These are phyloP conservation scores for Neonectria punicea DNA, from an alignment of 2,329 filamentous ascomycete genomes.

Conservation along the genomic window DNA sequence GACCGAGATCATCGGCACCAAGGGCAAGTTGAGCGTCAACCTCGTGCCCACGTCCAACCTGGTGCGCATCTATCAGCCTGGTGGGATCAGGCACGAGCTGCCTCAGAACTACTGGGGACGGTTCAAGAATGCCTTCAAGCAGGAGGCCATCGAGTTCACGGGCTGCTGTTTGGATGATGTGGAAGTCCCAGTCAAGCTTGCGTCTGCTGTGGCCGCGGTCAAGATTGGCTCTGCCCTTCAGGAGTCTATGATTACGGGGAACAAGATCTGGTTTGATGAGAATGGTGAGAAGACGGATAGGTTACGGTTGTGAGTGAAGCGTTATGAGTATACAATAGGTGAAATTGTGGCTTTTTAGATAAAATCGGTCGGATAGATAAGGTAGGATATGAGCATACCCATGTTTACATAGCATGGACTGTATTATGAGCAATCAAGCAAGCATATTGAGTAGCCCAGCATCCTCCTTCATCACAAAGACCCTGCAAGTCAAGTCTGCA, in stretches of 20 bases:
- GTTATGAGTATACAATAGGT: background rate
- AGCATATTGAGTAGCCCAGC: no score
- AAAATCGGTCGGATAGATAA: background rate
- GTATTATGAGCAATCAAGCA: no score
- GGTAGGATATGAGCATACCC: no score
- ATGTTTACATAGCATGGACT: no score
- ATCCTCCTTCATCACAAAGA: no score
- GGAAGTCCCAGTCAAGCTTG: slow-evolving; percentile 64
- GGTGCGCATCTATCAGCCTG: slow-evolving; percentile 64
- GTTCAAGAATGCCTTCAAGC: slow-evolving; percentile 72
- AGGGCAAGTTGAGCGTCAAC: slow-evolving; percentile 72
- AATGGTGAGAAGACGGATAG: slow-evolving; percentile 20
- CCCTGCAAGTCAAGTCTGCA: no score
- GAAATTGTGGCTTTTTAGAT: background rate
- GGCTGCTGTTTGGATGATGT: slow-evolving; percentile 66
- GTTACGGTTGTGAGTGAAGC: slow-evolving; percentile 1
- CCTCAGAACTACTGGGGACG: slow-evolving; percentile 70
- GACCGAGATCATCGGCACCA: slow-evolving; percentile 74
- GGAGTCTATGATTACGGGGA: slow-evolving; percentile 63
- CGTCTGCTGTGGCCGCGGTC: slow-evolving; percentile 67
- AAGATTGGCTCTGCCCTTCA: slow-evolving; percentile 70
- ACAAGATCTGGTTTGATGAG: slow-evolving; percentile 68
- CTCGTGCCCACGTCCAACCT: slow-evolving; percentile 51
- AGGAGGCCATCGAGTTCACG: slow-evolving; percentile 72
- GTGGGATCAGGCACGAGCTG: slow-evolving; percentile 64